Conservation (phyloP, 148 eudicot species). For the Gaultheria prostrata region DNA sequence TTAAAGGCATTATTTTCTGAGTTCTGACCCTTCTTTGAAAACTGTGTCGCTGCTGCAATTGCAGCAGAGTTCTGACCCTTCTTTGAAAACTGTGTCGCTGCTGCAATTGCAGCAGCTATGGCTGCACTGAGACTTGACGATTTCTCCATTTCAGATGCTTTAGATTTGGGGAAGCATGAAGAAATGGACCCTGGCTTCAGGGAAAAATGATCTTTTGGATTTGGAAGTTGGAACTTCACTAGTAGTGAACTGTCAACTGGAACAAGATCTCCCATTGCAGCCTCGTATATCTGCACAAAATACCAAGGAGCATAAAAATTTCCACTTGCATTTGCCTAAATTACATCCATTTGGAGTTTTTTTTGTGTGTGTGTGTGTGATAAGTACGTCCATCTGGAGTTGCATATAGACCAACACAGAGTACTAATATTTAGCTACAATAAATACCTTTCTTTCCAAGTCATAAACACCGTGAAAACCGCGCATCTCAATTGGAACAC, state of each 20-base stretch:
- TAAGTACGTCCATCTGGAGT: not conserved
- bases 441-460: conserved; percentile 59
- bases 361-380: too few relatives aligned
- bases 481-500: conserved; percentile 68
- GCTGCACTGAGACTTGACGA: conserved; percentile 57
- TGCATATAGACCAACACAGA: not conserved
- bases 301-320: not conserved
- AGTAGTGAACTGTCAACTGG: conserved; percentile 40
- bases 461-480: conserved; percentile 73
- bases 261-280: conserved; percentile 50
- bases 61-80: conserved; percentile 14
- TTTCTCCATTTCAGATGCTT: conserved; percentile 35
- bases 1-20: not conserved
- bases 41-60: conserved; percentile 64
- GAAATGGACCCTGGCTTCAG: conserved; percentile 63
- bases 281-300: conserved; percentile 46
- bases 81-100: conserved; percentile 65
- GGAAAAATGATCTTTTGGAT: conserved; percentile 58
- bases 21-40: conserved; percentile 36
- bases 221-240: conserved; percentile 53
- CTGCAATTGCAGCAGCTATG: conserved; percentile 72
- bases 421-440: not conserved
- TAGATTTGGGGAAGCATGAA: conserved; percentile 20
- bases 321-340: not conserved
- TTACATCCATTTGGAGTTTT: too few relatives aligned